Evolutionary conservation across 257 asterid genomes (phyloP), one percentile per base, ranked within the genome.

Genomic region (Scutellaria baicalensis): DNA sequence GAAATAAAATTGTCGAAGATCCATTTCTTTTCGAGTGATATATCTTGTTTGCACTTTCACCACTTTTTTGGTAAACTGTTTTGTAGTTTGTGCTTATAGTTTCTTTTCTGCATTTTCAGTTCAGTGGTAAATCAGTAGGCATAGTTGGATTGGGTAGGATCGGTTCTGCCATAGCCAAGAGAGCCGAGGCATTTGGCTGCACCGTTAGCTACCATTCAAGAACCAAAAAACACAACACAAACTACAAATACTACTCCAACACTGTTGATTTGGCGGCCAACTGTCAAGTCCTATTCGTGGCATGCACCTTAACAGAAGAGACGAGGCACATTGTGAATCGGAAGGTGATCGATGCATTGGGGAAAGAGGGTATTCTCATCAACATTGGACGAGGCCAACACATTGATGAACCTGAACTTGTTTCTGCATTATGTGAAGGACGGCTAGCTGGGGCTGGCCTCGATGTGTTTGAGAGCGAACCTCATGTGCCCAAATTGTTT

Each of bases 371-470:
- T 33, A 64, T 89, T 58, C 80, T 89, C 35, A 74, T 92, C 79
- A 89, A 92, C 78, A 75, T 92, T 3, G 96, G 86, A 9, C 79
- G 96, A 18, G 98, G 96, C 16, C 69, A 84, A 1, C 92, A 79
- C 12, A 78, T 92, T 9, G 95, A 88, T 48, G 96, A 92, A 76
- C 5, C 79, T 3, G 95, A 87, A 52, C 84, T 92, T 40, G 80
- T 89, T 6, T 79, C 87, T 35, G 95, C 96, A 7, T 69, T 92
- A 4, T 44, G 62, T 21, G 92, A 92, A 56, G 96, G 95, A 40
- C 83, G 94, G 43, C 58, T 89, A 12, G 96, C 79, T n/a, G 96
- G 96, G 27, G 98, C 95, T 23, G 98, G 98, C 36, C 92, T 92
- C 27, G 96, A 92, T 64, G 98, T 92, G 33, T 85, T 79, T 42